Percentiles rank a stretch among this genome's conserved stretches.
These are phyloP conservation scores for Morella rubra DNA, from an alignment of 306 rosid species.

Conservation along the genomic window DNA sequence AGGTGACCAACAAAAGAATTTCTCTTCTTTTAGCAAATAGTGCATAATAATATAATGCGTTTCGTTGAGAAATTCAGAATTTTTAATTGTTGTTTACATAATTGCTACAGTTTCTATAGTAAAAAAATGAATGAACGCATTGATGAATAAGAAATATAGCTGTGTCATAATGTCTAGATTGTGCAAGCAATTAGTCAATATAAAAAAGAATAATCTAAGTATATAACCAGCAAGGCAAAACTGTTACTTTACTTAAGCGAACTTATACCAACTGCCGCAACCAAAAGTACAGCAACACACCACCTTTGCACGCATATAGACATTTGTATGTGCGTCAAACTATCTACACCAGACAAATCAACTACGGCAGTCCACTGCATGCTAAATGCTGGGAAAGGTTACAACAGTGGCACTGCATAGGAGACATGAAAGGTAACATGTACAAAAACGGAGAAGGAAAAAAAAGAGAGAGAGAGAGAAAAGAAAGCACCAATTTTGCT, in stretches of 20 bases:
- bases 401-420: too few species aligned
- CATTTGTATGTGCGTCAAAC: neutral
- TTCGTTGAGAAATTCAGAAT: neutral
- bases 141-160: neutral
- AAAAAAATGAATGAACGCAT: too few species aligned
- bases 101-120: neutral
- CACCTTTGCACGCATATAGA: neutral
- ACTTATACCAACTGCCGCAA: neutral
- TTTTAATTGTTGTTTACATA: neutral
- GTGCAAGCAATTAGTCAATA: neutral
- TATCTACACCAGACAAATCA: too few species aligned
- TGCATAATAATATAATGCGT: neutral
- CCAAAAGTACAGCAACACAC: neutral
- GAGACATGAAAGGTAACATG: too few species aligned
- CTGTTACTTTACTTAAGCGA: neutral
- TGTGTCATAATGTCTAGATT: neutral
- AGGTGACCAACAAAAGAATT: neutral
- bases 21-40: neutral
- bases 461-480: too few species aligned
- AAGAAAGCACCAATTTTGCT: neutral
- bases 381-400: too few species aligned
- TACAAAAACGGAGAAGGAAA: neutral
- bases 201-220: neutral
- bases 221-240: neutral
- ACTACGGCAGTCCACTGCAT: too few species aligned